Base-by-base conservation (phyloP, 2,329 filamentous ascomycete species). In the Ophiocordyceps sinensis region DNA sequence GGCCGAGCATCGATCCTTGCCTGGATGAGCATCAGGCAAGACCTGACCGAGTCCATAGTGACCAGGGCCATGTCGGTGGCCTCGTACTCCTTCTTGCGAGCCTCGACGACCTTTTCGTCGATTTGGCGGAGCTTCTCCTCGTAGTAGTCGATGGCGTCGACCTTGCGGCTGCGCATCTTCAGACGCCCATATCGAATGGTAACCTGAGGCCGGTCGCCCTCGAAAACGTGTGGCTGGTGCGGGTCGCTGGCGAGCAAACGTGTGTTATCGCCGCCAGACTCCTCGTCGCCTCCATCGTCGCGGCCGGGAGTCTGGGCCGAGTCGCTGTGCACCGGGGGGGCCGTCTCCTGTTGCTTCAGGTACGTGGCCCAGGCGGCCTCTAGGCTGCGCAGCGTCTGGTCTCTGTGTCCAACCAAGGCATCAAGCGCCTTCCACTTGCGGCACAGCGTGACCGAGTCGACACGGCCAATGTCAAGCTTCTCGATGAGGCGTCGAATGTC, bases 61-160 rank as follows among this genome's bases (percentile, higher is more conserved):
- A 98, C 85, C 59, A 98, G 95, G 1, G 93, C 93, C 45, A 93
- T 73, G 38, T 89, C 82, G 1, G 80, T 88, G 0, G 91, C 71
- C 6, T 72, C 65, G 52, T 87, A 96, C 4, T 82, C 73, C 57
- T 85, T 84, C 52, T 77, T 76, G 26, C 91, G 77, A 11, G 86
- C 76, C 8, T 63, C 62, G 8, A 63, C 60, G 39, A 98, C 85
- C 48, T 79, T 72, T 38, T 85, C 82, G 49, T 98, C 89, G 3
- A 93, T 60, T 14, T 73, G 71, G 23, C 82, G 79, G 30, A 98
- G 71, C 55, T 83, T 82, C 58, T 94, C 85, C 52, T 93, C 83
- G 53, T 88, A 95, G 57, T 95, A 91, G 57, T 96, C 84, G 50
- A 98, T 91, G 2, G 88, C 88, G 58, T 98, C 91, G 2, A 91